Evolutionary conservation across 2,329 filamentous ascomycete genomes (phyloP).

Genomic region (Cladosporium phlei): DNA sequence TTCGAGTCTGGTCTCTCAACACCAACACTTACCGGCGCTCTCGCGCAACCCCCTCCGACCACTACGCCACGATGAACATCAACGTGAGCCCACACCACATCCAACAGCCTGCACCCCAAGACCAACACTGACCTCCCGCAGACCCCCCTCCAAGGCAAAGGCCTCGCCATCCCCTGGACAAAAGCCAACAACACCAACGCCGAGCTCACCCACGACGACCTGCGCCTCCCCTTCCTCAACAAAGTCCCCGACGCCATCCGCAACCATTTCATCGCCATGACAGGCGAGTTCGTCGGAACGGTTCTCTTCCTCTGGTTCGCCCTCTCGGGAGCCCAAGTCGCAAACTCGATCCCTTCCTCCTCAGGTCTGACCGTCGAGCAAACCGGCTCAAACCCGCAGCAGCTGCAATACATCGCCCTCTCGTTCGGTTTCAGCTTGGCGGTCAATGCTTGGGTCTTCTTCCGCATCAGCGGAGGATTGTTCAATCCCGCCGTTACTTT

Average conservation of each 20-base stretch:
- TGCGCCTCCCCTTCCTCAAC: conserved; percentile 26
- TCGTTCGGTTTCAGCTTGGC: conserved; percentile 39
- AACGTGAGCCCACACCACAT: conserved; percentile 15
- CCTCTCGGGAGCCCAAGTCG: conserved; percentile 42
- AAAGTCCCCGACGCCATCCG: conserved; percentile 25
- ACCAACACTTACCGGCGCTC: too few relatives aligned
- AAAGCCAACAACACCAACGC: conserved; percentile 26
- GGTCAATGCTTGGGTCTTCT: conserved; percentile 39
- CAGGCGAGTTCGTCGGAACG: conserved; percentile 41
- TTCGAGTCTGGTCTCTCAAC: too few relatives aligned
- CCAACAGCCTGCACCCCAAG: too few relatives aligned
- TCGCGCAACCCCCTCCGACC: too few relatives aligned
- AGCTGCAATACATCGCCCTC: conserved; percentile 37
- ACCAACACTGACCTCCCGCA: background rate
- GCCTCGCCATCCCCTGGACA: conserved; percentile 30
- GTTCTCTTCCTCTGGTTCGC: conserved; percentile 45
- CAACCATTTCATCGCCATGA: conserved; percentile 30
- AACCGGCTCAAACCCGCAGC: conserved; percentile 31
- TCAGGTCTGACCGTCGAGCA: conserved; percentile 26
- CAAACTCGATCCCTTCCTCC: conserved; percentile 34
- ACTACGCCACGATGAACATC: conserved; percentile 22
- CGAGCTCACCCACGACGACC: conserved; percentile 21
- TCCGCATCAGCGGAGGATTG: conserved; percentile 29
- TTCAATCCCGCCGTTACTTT: conserved; percentile 35
- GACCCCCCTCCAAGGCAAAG: conserved; percentile 21